Evolutionary conservation across 106 monocot species (phyloP).

Genomic region (Apostasia ramifera): DNA sequence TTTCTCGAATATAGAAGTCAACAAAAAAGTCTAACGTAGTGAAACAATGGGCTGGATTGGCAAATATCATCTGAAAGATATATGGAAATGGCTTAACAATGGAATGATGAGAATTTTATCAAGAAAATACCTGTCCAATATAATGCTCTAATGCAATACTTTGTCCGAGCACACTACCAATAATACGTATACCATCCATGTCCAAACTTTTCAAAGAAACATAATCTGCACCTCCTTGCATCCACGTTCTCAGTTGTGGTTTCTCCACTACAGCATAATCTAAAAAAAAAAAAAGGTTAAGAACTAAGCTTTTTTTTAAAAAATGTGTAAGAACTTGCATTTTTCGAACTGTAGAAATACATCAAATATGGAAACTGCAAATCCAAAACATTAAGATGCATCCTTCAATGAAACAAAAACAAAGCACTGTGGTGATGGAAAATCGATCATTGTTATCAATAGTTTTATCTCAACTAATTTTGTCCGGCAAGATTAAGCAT

Average conservation of each 20-base stretch:
- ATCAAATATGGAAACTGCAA: no score
- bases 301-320: not conserved
- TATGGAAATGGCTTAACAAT: not conserved
- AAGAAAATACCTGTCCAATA: constrained; percentile 48
- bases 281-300: constrained; percentile 9
- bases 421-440: no score
- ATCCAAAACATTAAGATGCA: no score
- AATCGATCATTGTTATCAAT: no score
- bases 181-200: constrained; percentile 76
- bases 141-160: constrained; percentile 87
- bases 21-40: no score
- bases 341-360: no score
- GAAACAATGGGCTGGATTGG: no score
- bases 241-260: constrained; percentile 61
- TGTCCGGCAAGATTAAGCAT: no score
- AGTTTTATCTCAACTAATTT: no score
- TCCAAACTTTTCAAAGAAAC: constrained; percentile 67
- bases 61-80: no score
- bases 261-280: constrained; percentile 90
- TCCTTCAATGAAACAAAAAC: no score
- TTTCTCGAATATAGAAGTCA: no score
- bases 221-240: constrained; percentile 88
- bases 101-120: not conserved
- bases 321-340: not conserved
- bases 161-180: constrained; percentile 83